Conservation (phyloP, 2,329 filamentous ascomycete species). For the Periconia sp. region DNA sequence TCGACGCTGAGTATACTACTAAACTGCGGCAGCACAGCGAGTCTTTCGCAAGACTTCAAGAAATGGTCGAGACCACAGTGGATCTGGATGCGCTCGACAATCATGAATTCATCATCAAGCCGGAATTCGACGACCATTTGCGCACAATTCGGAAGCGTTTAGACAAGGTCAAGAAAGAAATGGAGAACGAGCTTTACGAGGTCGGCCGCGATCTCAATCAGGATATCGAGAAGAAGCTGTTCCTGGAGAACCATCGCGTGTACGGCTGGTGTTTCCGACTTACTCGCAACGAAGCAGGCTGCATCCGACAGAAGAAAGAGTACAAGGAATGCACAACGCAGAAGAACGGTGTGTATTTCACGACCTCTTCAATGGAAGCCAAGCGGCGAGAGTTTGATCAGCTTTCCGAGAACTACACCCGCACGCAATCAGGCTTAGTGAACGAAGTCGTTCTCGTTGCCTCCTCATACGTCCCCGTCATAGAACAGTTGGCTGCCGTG, state of each 20-base stretch:
- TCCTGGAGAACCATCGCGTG: slow-evolving; percentile 92
- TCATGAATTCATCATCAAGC: slow-evolving; percentile 98
- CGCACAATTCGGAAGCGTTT: slow-evolving; percentile 88
- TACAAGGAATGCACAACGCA: slow-evolving; percentile 97
- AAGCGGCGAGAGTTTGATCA: slow-evolving; percentile 91
- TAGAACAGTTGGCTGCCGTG: slow-evolving; percentile 85
- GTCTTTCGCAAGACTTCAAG: slow-evolving; percentile 81
- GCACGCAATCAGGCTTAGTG: slow-evolving; percentile 88
- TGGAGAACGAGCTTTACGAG: slow-evolving; percentile 76
- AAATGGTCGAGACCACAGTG: slow-evolving; percentile 98
- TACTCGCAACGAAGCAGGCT: slow-evolving; percentile 85
- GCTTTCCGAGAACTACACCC: slow-evolving; percentile 90
- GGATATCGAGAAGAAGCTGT: slow-evolving; percentile 97
- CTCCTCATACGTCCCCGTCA: slow-evolving; percentile 88
- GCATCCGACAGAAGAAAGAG: slow-evolving; percentile 85
- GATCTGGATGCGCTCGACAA: slow-evolving; percentile 93
- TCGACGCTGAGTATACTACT: slow-evolving; percentile 83
- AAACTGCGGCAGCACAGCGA: slow-evolving; percentile 75
- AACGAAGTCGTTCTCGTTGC: slow-evolving; percentile 91
- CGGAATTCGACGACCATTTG: slow-evolving; percentile 90
- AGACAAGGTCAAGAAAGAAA: slow-evolving; percentile 78
- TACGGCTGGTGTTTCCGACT: slow-evolving; percentile 97
- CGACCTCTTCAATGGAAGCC: slow-evolving; percentile 76
- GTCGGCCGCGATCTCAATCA: slow-evolving; percentile 82
- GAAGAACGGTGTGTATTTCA: slow-evolving; percentile 99